Base-by-base conservation (phyloP, 2,329 filamentous ascomycete genomes). In the Plectosphaerella sp. region DNA sequence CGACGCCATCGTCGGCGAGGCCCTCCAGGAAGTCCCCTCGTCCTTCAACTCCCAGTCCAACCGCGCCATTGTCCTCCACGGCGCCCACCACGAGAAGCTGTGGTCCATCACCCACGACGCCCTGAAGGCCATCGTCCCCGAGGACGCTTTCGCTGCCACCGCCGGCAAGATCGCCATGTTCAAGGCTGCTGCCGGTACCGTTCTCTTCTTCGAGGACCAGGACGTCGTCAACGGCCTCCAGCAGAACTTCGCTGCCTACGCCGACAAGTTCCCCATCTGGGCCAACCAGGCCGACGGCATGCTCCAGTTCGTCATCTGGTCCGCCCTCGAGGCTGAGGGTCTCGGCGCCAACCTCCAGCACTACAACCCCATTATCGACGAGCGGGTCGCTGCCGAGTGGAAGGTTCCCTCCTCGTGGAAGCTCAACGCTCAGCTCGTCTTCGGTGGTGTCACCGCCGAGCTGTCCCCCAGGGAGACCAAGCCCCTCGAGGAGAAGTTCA, bases 1-100 rank as follows among this genome's bases (percentile, higher is more conserved):
- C 69, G 72, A 81, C 63, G 80, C 88, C 62, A 82, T 92, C 64
- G 79, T 85, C 67, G 73, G 77, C 67, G 68, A 82, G 59, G 77
- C 83, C 51, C 75, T 94, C 59, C 75, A 83, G 54, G 78, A 91
- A 68, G 78, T 87, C 2, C 92, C 92, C 42, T 87, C 83, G 49
- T 84, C 86, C 58, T 97, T 96, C 86, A 96, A 97, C 83, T 88
- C 84, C 42, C 92, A 96, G 76, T 84, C 84, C 60, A 87, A 89
- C 59, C 86, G 92, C 54, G 73, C 88, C 53, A 80, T 96, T 47
- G 80, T 96, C 49, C 82, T 97, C 51, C 79, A 94, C 64, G 86
- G 88, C 63, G 82, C 80, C 56, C 88, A 96, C 70, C 92, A 97
- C 76, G 85, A 91, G 62, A 87, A 88, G 74, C 83, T 96, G 61